Evolutionary conservation across 139 green algal genomes (phyloP).

Genomic region (Chara braunii): DNA sequence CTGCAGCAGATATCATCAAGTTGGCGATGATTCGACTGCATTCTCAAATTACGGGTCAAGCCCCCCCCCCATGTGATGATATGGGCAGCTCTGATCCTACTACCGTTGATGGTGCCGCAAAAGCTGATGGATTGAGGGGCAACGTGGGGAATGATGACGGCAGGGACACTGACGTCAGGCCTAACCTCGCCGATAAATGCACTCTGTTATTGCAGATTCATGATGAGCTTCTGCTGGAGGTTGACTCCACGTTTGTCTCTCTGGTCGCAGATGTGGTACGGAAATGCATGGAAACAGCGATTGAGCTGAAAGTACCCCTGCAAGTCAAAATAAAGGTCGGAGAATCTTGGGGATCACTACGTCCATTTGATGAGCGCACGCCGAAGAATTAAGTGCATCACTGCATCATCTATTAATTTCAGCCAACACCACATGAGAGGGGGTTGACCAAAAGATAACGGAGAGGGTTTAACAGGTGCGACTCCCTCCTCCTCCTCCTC

Average conservation of each 20-base stretch:
- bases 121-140: neutral
- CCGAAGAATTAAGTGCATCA: no score
- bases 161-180: neutral
- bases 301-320: slow-evolving; percentile 12
- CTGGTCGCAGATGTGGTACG: neutral
- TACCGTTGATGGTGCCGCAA: neutral
- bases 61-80: neutral
- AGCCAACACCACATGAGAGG: no score
- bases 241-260: neutral
- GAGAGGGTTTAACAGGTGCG: no score
- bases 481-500: no score
- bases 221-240: slow-evolving; percentile 28
- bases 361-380: slow-evolving; percentile 4
- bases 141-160: neutral
- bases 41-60: slow-evolving; percentile 4
- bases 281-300: slow-evolving; percentile 15
- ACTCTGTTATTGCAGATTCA: slow-evolving; percentile 23
- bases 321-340: slow-evolving; percentile 19
- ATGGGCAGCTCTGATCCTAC: no score
- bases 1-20: slow-evolving; percentile 33
- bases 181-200: slow-evolving; percentile 4
- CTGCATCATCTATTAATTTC: no score
- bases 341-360: slow-evolving; percentile 21
- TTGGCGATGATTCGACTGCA: slow-evolving; percentile 30
- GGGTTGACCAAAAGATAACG: no score